Base-by-base conservation (phyloP, 2,329 filamentous ascomycete species). In the Tricladium varicosporioides region DNA sequence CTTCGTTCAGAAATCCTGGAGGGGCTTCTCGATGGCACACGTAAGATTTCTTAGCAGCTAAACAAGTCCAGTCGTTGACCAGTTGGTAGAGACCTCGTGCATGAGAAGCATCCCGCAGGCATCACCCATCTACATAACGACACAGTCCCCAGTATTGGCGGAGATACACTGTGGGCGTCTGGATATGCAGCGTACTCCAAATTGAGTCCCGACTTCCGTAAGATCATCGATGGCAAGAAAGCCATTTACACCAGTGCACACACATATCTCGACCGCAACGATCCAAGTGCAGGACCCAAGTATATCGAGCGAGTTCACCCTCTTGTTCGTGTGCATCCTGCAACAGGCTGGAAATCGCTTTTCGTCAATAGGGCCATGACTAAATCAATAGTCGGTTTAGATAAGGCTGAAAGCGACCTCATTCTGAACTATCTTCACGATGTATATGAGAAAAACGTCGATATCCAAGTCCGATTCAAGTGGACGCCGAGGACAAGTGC, bases 121-220 rank as follows among this genome's bases (percentile, higher is more conserved):
- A 82, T 89, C 53, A 89, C 86, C 0, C 85, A 88, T 67, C 74
- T 89, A 5, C 85, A 88, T 72, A 88, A 88, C 54, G 86, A 88
- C 67, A 85, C 84, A 0, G 76, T 90, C 0, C 68, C 68, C 10
- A 57, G 55, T 0, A 68, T 83, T 0, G 87, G 87, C 1, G 87
- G 87, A 10, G 87, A 91, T 69, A 90, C 87, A 0, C 78, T 90
- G 0, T 91, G 87, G 87, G 84, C 87, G 0, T 84, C 80, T 57
- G 86, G 87, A 1, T 90, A 90, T 67, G 75, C 82, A 0, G 87
- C 87, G 0, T 91, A 91, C 63, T 86, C 89, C 71, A 90, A 90
- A 72, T 78, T 90, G 0, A 87, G 84, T 1, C 87, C 86, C 0
- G 80, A 75, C 2, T 90, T 91, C 73, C 84, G 87, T 43, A 81